These are phyloP conservation scores for Glycine tomentella DNA, from an alignment of 306 rosid species.

Conservation along the genomic window DNA sequence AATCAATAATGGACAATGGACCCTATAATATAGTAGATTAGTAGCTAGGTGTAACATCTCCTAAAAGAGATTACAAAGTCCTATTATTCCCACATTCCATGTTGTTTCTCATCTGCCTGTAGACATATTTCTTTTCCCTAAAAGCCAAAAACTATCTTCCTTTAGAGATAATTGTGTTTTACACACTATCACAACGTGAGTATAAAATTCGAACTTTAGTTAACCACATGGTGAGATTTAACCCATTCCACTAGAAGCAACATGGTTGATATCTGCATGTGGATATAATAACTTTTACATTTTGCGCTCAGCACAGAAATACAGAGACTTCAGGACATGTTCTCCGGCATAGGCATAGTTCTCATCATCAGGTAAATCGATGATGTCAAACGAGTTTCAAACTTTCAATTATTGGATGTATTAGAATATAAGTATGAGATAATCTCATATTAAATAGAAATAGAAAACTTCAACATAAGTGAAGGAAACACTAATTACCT, in stretches of 20 bases:
- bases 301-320: neutral
- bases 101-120: conserved; percentile 42
- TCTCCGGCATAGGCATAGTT: conserved; percentile 32
- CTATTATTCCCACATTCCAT: conserved; percentile 31
- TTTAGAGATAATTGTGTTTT: neutral
- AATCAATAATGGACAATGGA: conserved; percentile 7
- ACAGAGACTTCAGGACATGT: conserved; percentile 36
- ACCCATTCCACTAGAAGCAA: no score
- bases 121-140: neutral
- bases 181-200: no score
- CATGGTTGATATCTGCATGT: no score
- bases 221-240: no score
- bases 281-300: no score
- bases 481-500: no score
- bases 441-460: no score
- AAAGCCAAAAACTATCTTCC: neutral
- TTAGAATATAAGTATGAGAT: no score
- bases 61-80: neutral
- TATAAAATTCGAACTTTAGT: no score
- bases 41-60: neutral
- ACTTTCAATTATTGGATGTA: conserved; percentile 27
- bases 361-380: conserved; percentile 40
- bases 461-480: no score
- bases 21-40: neutral
- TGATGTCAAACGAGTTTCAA: conserved; percentile 36